These are phyloP conservation scores for Teratosphaeria zuluensis DNA, from an alignment of 2,329 filamentous ascomycete genomes.

Conservation along the genomic window DNA sequence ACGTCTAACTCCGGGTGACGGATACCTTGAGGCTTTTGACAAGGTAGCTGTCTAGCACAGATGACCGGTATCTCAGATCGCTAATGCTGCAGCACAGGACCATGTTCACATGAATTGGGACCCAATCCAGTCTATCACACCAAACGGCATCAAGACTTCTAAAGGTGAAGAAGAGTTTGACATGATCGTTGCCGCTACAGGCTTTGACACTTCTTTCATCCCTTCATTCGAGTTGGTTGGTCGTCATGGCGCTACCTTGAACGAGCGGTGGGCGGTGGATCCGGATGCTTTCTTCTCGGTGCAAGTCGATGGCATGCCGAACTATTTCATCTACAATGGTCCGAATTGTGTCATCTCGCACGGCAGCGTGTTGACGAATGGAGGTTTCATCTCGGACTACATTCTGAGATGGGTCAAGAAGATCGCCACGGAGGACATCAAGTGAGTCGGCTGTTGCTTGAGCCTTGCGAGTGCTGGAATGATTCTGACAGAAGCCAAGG, in stretches of 20 bases:
- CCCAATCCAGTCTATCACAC: neutral
- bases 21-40: constrained; percentile 40
- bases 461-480: neutral
- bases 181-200: constrained; percentile 36
- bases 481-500: neutral
- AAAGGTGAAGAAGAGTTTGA: constrained; percentile 22
- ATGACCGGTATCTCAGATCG: neutral
- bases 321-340: constrained; percentile 21
- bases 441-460: neutral
- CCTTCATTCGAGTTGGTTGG: constrained; percentile 26
- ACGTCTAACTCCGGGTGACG: constrained; percentile 40
- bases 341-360: constrained; percentile 8
- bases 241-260: constrained; percentile 22
- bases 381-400: neutral
- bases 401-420: constrained; percentile 1
- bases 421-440: constrained; percentile 1
- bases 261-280: constrained; percentile 10
- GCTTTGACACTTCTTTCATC: constrained; percentile 26
- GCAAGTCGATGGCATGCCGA: constrained; percentile 19
- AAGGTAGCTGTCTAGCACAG: neutral
- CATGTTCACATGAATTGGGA: constrained; percentile 1
- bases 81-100: neutral
- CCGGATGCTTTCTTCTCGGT: constrained; percentile 18
- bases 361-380: constrained; percentile 1
- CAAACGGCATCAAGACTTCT: neutral